Base-by-base conservation (phyloP, 169 alveolate genomes). In the Eimeria praecox region DNA sequence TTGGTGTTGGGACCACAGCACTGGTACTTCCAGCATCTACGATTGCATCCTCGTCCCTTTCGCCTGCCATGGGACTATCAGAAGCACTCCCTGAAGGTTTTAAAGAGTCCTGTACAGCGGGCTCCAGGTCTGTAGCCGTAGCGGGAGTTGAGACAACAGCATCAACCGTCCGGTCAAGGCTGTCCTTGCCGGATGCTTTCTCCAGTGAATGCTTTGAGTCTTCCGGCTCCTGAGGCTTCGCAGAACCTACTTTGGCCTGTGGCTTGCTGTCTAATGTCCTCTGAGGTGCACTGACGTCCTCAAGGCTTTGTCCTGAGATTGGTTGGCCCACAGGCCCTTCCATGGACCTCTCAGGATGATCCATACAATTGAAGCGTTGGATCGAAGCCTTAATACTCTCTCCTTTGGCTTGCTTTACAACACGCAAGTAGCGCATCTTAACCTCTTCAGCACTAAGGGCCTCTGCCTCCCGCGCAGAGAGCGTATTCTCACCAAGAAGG, bases 361-460 rank as follows among this genome's bases (percentile, higher is more conserved):
- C 64, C 42, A n/a, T 24, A 22, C 27, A 30, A 44, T 54, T 20
- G 80, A 54, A 59, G 80, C 80, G 93, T 18, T 62, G 20, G 44
- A 86, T 59, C 40, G 93, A 59, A 35, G 93, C 93, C 80, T 71
- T 86, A 42, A 86, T 86, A 59, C 80, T 40, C n/a, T 38, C 93
- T n/a, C 27, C 9, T 35, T 64, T 86, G 77, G 93, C 93, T 35
- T 62, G 59, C 64, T 62, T 33, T 0, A 86, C 12, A 71, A 62
- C 82, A 22, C 80, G 80, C 27, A 49, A 14, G 42, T 86, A 86
- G 40, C 93, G 93, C 54, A 62, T 62, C 82, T 86, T 59, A 44
- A 86, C 80, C 80, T 86, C 93, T 33, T 59, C 80, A 33, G 44
- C 93, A 35, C 64, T 86, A 38, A 86, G 93, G 33, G 93, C 93